These are phyloP conservation scores for Carex pumila DNA, from an alignment of 176 grass and related monocot species.

Conservation along the genomic window DNA sequence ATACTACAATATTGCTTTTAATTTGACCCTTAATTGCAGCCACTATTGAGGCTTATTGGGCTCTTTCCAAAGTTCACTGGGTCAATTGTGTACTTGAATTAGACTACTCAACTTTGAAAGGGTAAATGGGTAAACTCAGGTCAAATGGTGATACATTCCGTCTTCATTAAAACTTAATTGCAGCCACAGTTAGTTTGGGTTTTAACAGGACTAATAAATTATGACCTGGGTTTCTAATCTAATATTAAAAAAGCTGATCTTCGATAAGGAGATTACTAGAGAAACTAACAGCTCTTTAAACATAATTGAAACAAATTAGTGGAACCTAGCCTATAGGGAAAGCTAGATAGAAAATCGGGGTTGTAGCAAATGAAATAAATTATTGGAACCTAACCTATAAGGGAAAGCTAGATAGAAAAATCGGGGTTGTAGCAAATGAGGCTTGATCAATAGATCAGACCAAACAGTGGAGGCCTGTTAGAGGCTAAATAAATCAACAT, in stretches of 20 bases:
- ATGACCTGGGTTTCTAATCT: background rate
- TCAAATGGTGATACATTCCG: background rate
- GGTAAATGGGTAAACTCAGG: background rate
- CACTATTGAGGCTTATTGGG: background rate
- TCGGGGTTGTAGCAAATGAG: too few relatives aligned
- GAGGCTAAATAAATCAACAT: background rate
- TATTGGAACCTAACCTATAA: too few relatives aligned
- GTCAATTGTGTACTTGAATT: constrained; percentile 34
- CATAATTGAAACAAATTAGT: background rate
- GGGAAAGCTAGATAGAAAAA: too few relatives aligned
- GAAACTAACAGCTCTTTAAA: background rate
- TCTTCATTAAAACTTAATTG: background rate
- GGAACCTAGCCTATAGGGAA: background rate
- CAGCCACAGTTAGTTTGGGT: background rate
- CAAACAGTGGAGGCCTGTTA: background rate
- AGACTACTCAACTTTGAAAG: constrained; percentile 50
- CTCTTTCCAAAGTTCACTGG: background rate
- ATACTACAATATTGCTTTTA: background rate
- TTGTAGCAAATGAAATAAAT: background rate
- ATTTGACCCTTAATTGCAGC: background rate
- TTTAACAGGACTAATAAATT: background rate
- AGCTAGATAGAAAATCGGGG: background rate
- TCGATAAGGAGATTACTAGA: background rate
- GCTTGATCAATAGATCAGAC: background rate
- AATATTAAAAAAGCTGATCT: background rate